Conservation (phyloP, 73 alveolate genomes). For the Uronychia setigera region DNA sequence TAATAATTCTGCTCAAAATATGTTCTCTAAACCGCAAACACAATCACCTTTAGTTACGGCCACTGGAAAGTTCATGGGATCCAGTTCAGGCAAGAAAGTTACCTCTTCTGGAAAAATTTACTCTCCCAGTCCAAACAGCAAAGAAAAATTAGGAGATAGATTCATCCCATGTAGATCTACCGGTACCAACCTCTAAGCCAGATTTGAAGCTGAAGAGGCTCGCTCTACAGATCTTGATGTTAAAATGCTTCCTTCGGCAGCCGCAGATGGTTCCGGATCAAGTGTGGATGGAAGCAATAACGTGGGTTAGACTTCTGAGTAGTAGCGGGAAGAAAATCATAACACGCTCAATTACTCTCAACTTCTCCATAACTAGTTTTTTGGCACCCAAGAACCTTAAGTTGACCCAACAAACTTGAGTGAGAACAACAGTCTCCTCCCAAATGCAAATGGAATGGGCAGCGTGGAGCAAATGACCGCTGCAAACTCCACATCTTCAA, state of each 20-base stretch:
- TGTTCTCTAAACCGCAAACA: not conserved
- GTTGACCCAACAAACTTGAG: not conserved
- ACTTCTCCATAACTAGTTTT: not conserved
- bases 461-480: not conserved
- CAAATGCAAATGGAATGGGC: not conserved
- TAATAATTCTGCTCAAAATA: not conserved
- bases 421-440: not conserved
- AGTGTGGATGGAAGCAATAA: not conserved
- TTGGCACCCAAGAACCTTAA: not conserved
- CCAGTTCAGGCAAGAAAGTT: not conserved
- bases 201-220: not conserved
- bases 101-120: not conserved
- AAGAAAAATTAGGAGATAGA: conserved; percentile 9
- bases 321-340: not conserved
- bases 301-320: not conserved
- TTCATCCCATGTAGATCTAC: conserved; percentile 32
- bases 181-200: not conserved
- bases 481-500: not conserved
- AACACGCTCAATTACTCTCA: not conserved
- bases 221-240: not conserved
- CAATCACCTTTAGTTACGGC: not conserved
- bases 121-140: conserved; percentile 2
- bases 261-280: not conserved
- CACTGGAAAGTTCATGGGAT: not conserved
- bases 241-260: not conserved